These are phyloP conservation scores for Candida golubevii DNA, from an alignment of 805 yeast genomes.

Conservation along the genomic window DNA sequence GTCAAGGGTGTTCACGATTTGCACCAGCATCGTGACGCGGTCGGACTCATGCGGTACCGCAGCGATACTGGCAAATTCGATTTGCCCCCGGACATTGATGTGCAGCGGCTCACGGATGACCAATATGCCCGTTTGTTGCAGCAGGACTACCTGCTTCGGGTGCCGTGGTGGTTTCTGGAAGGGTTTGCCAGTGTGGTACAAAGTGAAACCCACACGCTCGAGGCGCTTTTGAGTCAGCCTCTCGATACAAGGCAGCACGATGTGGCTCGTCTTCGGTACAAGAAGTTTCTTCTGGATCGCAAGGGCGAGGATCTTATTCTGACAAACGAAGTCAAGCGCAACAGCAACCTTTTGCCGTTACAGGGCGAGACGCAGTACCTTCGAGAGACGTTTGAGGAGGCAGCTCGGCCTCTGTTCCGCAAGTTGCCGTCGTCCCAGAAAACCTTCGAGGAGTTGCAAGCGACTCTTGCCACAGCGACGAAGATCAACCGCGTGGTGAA, in stretches of 20 bases:
- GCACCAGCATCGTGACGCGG: slow-evolving; percentile 34
- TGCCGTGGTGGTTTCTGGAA: slow-evolving; percentile 42
- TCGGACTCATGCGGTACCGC: slow-evolving; percentile 26
- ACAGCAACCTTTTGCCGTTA: slow-evolving; percentile 4
- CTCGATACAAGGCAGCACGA: slow-evolving; percentile 31
- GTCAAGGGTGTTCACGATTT: slow-evolving; percentile 57
- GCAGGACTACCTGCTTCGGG: slow-evolving; percentile 30
- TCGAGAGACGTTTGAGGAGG: neutral
- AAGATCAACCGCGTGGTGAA: slow-evolving; percentile 37
- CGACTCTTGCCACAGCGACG: slow-evolving; percentile 33
- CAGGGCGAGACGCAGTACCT: slow-evolving; percentile 7
- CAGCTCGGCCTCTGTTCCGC: neutral
- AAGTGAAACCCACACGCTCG: slow-evolving; percentile 13
- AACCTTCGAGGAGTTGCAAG: slow-evolving; percentile 23
- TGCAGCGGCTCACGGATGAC: slow-evolving; percentile 25
- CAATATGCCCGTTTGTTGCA: slow-evolving; percentile 28
- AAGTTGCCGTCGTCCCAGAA: slow-evolving; percentile 1
- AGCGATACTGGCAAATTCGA: slow-evolving; percentile 26
- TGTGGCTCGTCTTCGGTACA: slow-evolving; percentile 32
- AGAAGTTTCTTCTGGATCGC: slow-evolving; percentile 15
- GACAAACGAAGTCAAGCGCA: slow-evolving; percentile 6
- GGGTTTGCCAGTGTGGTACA: slow-evolving; percentile 21
- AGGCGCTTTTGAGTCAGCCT: slow-evolving; percentile 23
- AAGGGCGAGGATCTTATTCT: slow-evolving; percentile 13
- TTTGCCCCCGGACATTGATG: slow-evolving; percentile 20